Evolutionary conservation across 2,329 filamentous ascomycete genomes (phyloP), one percentile per base, ranked within the genome.

Genomic region (Cercospora berteroae): DNA sequence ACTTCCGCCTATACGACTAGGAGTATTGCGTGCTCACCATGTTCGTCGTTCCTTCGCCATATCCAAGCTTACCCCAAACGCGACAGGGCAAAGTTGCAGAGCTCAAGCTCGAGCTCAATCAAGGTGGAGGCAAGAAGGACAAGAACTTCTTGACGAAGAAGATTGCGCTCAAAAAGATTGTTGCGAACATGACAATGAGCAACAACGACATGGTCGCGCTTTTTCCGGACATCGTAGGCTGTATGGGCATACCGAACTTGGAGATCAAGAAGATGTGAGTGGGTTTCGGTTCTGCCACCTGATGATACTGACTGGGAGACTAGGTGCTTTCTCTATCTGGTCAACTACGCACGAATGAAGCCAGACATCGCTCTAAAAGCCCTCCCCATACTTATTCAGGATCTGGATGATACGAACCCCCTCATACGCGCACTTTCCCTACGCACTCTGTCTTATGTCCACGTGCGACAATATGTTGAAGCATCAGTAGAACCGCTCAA

Each of bases 121-220:
- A 67, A 44, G 92, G 90, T 81, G 93, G 93, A 78, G 90, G 92
- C 73, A 97, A 96, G 85, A 99, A 98, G 84, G 95, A 99, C 83
- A 98, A 97, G 87, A 97, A 96, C 82, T 90, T 93, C 81, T 87
- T 90, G 55, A 88, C 89, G 72, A 99, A 98, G 86, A 98, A 98
- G 87, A 96, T 97, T 77, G 94, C 95, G 10, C 86, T 99, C 70
- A 99, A 99, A 87, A 97, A 97, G 86, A 98, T 99, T 74, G 95
- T 99, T 75, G 95, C 95, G 79, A 99, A 99, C 79, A 99, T 99
- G 95, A 99, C 95, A 72, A 99, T 99, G 95, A 98, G 94, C 87
- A 99, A 99, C 83, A 99, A 98, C 78, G 95, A 99, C 80, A 99
- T 99, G 95, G 91, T 98, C 64, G 93, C 93, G 44, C 84, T 99